These are phyloP conservation scores for Seminavis robusta DNA, from an alignment of 108 stramenopile genomes.

Conservation along the genomic window DNA sequence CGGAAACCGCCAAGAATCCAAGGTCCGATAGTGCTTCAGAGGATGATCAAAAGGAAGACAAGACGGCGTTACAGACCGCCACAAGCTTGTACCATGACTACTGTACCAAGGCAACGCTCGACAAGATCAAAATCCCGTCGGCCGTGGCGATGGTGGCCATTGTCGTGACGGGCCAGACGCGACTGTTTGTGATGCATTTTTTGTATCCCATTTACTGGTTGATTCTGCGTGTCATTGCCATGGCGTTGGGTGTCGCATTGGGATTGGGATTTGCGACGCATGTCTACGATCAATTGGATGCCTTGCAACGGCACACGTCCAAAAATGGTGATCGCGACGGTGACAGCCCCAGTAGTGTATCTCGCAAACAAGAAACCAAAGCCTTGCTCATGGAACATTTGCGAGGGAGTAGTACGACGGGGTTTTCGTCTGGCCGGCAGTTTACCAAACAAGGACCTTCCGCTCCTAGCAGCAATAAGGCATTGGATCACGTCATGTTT, in stretches of 20 bases:
- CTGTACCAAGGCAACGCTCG: no score
- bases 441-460: background rate
- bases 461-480: background rate
- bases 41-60: no score
- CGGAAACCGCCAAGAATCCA: no score
- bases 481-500: conserved; percentile 12
- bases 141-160: background rate
- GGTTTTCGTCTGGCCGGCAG: background rate
- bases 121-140: no score
- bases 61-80: no score
- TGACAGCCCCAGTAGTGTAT: no score
- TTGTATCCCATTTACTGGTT: conserved; percentile 1
- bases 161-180: background rate
- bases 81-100: no score
- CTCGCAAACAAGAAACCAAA: no score
- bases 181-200: background rate
- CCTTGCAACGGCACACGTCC: conserved; percentile 1
- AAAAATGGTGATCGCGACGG: no score
- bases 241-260: conserved; percentile 59
- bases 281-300: conserved; percentile 57
- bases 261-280: conserved; percentile 73
- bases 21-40: no score
- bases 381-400: no score
- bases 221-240: conserved; percentile 26
- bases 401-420: no score